Conservation (phyloP, 2,329 filamentous ascomycete species). For the Scedosporium minutisporum region DNA sequence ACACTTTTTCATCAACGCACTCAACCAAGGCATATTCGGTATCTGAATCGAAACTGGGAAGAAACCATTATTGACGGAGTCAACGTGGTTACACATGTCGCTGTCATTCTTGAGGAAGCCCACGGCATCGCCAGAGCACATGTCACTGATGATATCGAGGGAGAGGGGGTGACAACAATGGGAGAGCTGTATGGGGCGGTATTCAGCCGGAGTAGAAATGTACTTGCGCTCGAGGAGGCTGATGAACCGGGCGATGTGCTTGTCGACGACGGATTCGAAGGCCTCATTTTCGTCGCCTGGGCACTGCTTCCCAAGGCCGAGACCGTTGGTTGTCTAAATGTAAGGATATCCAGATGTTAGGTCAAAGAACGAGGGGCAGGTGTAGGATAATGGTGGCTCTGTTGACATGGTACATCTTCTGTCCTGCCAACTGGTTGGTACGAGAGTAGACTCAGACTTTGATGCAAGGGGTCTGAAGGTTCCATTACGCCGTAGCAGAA, state of each 20-base stretch:
- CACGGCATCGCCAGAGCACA: constrained; percentile 41
- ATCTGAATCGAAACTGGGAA: constrained; percentile 33
- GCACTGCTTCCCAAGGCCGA: neutral
- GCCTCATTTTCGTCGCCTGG: constrained; percentile 31
- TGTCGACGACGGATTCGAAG: constrained; percentile 40
- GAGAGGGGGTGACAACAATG: constrained; percentile 42
- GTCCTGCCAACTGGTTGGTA: too few relatives aligned
- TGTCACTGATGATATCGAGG: constrained; percentile 43
- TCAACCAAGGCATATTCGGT: constrained; percentile 29
- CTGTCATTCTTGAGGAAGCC: constrained; percentile 35
- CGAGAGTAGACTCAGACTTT: too few relatives aligned
- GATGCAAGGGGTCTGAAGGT: neutral
- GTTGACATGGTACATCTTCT: too few relatives aligned
- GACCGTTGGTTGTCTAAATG: too few relatives aligned
- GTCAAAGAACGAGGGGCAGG: neutral
- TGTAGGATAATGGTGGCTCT: too few relatives aligned
- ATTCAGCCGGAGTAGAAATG: constrained; percentile 20
- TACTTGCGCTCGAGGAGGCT: constrained; percentile 36
- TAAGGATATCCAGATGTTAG: neutral
- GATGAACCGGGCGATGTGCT: constrained; percentile 33
- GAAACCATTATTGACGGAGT: constrained; percentile 26
- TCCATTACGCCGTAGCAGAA: neutral
- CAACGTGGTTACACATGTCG: constrained; percentile 38
- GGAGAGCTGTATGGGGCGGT: constrained; percentile 37
- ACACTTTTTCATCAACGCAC: constrained; percentile 29